Evolutionary conservation across 164 flowering plant species (phyloP), one percentile per base, ranked within the genome.

Genomic region (Magnolia officinalis): DNA sequence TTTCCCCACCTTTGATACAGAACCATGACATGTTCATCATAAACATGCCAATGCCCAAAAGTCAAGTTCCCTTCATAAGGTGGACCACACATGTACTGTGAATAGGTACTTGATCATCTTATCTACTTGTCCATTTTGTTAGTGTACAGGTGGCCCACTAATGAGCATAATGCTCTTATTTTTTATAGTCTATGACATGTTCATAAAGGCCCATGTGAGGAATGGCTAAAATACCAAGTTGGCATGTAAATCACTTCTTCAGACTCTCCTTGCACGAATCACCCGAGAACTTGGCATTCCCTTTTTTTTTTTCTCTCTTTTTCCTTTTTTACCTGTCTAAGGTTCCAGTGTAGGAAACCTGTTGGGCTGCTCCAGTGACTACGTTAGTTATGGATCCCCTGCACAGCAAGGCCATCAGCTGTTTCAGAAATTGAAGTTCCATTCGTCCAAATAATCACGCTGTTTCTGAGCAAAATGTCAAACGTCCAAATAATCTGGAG

Each of bases 311-410:
- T 1, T 5, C 58, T 14, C 59, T 8, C 2, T 1, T 71, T 1
- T 26, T 26, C 29, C 29, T 26, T 26, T 26, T 26, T 26, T 26
- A 70, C 74, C 78, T 24, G 11, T 71, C 69, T 8, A 2, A 23
- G 19, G 37, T 13, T 20, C 51, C 67, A 8, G 10, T 0, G 10
- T 50, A 64, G 1, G 21, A 37, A 68, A 61, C 1, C 58, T 16
- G 59, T 19, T 19, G 45, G 49, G 55, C 24, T 31, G 64, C 24
- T n/a, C 78, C 78, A 11, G 65, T 75, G 50, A 29, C 24, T 37
- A 75, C 16, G 55, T 75, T 55, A 69, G 78, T 75, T 26, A 75
- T 19, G 9, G 4, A 19, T 37, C 21, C 66, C 78, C 78, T 75
- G 84, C 14, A 52, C 4, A 26, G 29, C 29, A 26, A 26, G 2